Evolutionary conservation across 805 yeast genomes (phyloP), one percentile per base, ranked within the genome.

Genomic region (Hanseniaspora guilliermondii): DNA sequence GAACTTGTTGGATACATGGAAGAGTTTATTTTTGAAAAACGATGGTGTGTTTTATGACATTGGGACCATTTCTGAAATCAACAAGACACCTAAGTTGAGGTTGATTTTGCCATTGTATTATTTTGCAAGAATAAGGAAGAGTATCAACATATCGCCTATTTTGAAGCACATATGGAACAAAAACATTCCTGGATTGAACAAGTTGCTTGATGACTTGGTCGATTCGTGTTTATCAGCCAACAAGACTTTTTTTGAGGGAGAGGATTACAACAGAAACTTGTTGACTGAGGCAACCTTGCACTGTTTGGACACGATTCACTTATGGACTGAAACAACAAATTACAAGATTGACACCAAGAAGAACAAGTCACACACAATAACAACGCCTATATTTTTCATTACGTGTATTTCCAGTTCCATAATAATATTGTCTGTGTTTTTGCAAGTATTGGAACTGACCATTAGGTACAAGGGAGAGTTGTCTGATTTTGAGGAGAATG

Each of bases 331-430:
- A 58, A 79, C 82, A 49, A 80, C 82, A n/a, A 76, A 83, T 2
- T 77, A 80, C 49, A 76, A 76, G 30, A 52, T 52, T n/a, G 55
- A 52, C 22, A 52, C 21, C 30, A 76, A 77, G 52, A 83, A 82
- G 63, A 80, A 84, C 0, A 82, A 78, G 58, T 77, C 78, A 62
- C 79, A 85, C 0, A 78, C 86, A 0, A 74, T 83, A 33, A 71
- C 87, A 58, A 83, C 91, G 0, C 93, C 93, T 1, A 83, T 83
- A 27, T 83, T 82, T 64, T 82, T 85, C 61, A 75, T 83, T 32
- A 80, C 87, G 0, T 81, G 87, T 63, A 74, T 83, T 27, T 82
- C 82, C 61, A 76, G 83, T 0, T 71, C 87, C 1, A 69, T 80
- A 12, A 67, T 83, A 53, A 68, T 84, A 36, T 73, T 83, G 52